Conservation (phyloP, 140 eudicot species). For the Oenanthe javanica region DNA sequence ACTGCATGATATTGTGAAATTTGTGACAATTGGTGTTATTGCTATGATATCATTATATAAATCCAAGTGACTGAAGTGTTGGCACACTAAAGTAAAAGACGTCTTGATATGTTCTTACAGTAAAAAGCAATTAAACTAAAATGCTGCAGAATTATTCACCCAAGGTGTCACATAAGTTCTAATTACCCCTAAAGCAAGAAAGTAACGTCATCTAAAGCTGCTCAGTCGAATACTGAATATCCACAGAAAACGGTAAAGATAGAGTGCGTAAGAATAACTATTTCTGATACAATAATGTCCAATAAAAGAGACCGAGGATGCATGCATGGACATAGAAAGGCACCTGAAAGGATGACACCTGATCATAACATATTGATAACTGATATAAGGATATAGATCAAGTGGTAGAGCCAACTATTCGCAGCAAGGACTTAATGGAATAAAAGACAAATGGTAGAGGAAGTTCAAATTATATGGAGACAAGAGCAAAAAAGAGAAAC, state of each 20-base stretch:
- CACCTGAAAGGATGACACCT: not conserved
- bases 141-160: no score
- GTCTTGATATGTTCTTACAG: not conserved
- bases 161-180: not conserved
- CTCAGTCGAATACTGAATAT: not conserved
- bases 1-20: not conserved
- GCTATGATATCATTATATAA: not conserved
- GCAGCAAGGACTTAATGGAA: not conserved
- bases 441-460: not conserved
- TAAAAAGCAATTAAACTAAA: not conserved
- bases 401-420: not conserved
- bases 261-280: not conserved
- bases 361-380: slow-evolving; percentile 5
- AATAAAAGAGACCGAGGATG: not conserved
- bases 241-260: not conserved
- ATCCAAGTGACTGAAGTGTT: not conserved
- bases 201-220: not conserved
- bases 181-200: not conserved
- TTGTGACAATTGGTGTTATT: not conserved
- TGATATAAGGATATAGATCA: not conserved
- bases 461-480: not conserved
- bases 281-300: not conserved
- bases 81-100: not conserved
- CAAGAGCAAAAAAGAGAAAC: not conserved
- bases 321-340: not conserved